Evolutionary conservation across 148 eudicot species (phyloP).

Genomic region (Camellia granthamiana): DNA sequence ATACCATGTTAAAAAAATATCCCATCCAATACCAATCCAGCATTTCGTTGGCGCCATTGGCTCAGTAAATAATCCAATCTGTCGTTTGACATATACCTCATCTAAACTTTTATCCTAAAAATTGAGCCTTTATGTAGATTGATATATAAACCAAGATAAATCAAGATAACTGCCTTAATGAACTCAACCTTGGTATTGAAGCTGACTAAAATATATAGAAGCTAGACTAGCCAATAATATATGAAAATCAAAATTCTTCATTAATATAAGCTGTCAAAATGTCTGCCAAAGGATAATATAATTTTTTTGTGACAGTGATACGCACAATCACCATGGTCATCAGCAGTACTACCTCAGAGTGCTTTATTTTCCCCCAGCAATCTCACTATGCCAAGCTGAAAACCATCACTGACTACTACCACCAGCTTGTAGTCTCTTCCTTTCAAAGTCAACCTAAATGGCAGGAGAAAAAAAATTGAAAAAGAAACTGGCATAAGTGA

Average conservation of each 20-base stretch:
- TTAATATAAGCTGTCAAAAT: background rate
- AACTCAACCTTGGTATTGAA: background rate
- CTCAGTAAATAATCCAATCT: too few relatives aligned
- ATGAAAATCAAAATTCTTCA: background rate
- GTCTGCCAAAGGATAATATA: background rate
- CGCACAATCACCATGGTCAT: slow-evolving; percentile 3
- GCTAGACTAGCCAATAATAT: background rate
- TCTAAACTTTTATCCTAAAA: too few relatives aligned
- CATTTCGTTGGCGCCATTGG: too few relatives aligned
- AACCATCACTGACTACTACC: slow-evolving; percentile 37
- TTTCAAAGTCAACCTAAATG: slow-evolving; percentile 68
- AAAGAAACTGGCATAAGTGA: background rate
- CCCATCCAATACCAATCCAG: too few relatives aligned
- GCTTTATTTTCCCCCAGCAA: background rate
- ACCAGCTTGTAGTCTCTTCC: slow-evolving; percentile 71
- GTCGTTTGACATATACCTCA: too few relatives aligned
- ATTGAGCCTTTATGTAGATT: too few relatives aligned
- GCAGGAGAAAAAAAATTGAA: background rate
- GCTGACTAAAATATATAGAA: background rate
- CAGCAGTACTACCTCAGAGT: slow-evolving; percentile 10
- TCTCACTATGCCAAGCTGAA: background rate
- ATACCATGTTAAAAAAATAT: too few relatives aligned
- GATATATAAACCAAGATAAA: too few relatives aligned
- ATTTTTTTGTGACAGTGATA: background rate
- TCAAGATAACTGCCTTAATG: background rate